phyloP scores from a whole-genome alignment of 2,329 filamentous ascomycete species.

The Fusarium sublunatum region DNA sequence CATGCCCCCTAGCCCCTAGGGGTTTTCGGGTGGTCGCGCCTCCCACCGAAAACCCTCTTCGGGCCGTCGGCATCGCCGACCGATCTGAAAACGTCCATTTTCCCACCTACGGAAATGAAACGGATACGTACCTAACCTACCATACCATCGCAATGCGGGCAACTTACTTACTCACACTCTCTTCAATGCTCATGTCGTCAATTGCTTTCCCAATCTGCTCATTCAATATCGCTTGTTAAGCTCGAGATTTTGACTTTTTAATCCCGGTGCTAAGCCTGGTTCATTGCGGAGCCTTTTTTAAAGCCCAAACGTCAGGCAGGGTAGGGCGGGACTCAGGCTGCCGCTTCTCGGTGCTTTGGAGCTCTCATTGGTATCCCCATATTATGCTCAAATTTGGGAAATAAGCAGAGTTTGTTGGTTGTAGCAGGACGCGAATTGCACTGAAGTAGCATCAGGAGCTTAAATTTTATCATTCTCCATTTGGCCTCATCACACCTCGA shows the following conservation, averaged over 20 bases:
- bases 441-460: too few species aligned
- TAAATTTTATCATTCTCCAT: neutral
- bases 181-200: slow-evolving; percentile 6
- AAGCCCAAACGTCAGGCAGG: slow-evolving; percentile 31
- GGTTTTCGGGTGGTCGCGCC: slow-evolving; percentile 43
- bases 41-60: slow-evolving; percentile 27
- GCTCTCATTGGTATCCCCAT: slow-evolving; percentile 47
- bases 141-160: neutral
- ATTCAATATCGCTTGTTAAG: slow-evolving; percentile 5
- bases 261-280: slow-evolving; percentile 29
- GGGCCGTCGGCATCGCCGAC: slow-evolving; percentile 42
- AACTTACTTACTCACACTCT: neutral
- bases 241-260: slow-evolving; percentile 25
- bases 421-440: neutral
- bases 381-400: slow-evolving; percentile 24
- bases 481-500: neutral
- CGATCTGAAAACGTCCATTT: neutral
- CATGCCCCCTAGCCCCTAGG: neutral
- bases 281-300: slow-evolving; percentile 25
- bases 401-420: slow-evolving; percentile 6
- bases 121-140: slow-evolving; percentile 8
- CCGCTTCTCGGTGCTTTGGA: slow-evolving; percentile 43
- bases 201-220: slow-evolving; percentile 4
- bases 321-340: slow-evolving; percentile 30
- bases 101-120: neutral